phyloP scores from a whole-genome alignment of 2,329 filamentous ascomycete species.

The Knoxdaviesia capensis region DNA sequence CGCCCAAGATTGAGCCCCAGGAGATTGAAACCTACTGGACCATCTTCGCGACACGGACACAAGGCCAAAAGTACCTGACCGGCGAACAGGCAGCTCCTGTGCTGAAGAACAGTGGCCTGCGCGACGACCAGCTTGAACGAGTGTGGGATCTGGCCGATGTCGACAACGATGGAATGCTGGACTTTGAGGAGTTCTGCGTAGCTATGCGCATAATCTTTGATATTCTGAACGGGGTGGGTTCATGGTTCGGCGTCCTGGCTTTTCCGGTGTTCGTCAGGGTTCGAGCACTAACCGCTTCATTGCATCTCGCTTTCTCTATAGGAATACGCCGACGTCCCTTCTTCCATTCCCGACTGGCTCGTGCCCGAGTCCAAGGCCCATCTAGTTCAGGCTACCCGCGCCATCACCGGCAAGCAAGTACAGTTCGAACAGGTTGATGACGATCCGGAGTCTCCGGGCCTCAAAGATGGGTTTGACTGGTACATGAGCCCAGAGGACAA shows the following conservation, averaged over 20 bases:
- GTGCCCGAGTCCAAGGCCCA: slow-evolving; percentile 90
- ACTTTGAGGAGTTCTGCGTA: slow-evolving; percentile 99
- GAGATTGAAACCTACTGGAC: slow-evolving; percentile 49
- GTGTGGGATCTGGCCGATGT: slow-evolving; percentile 97
- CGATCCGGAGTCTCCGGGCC: slow-evolving; percentile 59
- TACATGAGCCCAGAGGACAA: slow-evolving; percentile 93
- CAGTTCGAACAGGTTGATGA: slow-evolving; percentile 75
- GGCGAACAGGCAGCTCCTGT: slow-evolving; percentile 42
- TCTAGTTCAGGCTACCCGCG: slow-evolving; percentile 64
- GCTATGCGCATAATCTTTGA: slow-evolving; percentile 98
- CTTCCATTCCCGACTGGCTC: slow-evolving; percentile 78
- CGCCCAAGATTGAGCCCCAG: slow-evolving; percentile 39
- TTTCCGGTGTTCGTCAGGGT: not conserved
- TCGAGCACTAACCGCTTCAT: not conserved
- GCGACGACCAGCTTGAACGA: slow-evolving; percentile 67
- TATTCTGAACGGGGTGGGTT: slow-evolving; percentile 75
- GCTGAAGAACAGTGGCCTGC: slow-evolving; percentile 41
- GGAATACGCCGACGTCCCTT: slow-evolving; percentile 84
- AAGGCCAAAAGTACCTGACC: slow-evolving; percentile 37
- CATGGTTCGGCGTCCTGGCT: too few species aligned
- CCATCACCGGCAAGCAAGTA: slow-evolving; percentile 58
- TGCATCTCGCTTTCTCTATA: slow-evolving; percentile 13
- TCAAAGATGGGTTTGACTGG: slow-evolving; percentile 98
- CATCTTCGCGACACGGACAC: slow-evolving; percentile 38
- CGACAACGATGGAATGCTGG: slow-evolving; percentile 89